Base-by-base conservation (phyloP, 1,284 basidiomycete species). In the Cystobasidium sp. region DNA sequence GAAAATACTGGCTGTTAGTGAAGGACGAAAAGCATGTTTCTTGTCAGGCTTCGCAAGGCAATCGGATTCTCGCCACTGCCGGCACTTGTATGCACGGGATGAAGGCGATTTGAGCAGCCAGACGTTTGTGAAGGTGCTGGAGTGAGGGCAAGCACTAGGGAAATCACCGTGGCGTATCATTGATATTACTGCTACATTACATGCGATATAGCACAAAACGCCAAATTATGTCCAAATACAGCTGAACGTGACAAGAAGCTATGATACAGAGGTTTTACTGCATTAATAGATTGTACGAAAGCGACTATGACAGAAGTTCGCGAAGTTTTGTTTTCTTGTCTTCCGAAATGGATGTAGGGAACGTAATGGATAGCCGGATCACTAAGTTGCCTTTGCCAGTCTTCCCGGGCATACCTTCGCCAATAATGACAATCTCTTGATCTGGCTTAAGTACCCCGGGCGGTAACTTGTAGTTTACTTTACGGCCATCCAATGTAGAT, bases 331-430 rank as follows among this genome's bases (percentile, higher is more conserved):
- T 20, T 22, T 66, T 61, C 49, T 70, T 70, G n/a, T 59, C 56
- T 31, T 52, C 58, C 24, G 68, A 52, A 0, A 70, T 37, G 9
- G 10, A 62, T 52, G 88, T 86, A 0, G 94, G 94, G 87, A 97
- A 96, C 43, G 87, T 85, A 37, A 96, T 87, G 68, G 94, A 89
- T 90, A 92, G 93, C 75, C 87, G 87, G 63, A 96, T 86, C 61
- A 91, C 85, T 67, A 97, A 82, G 83, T 97, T 92, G 0, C 94
- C 94, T 78, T 85, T 87, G 84, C 87, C 88, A 68, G 85, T 90
- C 82, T 92, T 93, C 52, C 94, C 88, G 1, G 94, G 93, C 94
- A 97, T 96, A 14, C 94, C 95, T 82, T 95, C 92, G 1, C 88
- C 90, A 1, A 84, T 68, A 6, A 96, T 83, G 37, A 84, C 86